Evolutionary conservation across 2,329 filamentous ascomycete genomes (phyloP), one percentile per base, ranked within the genome.

Genomic region (Epichloe sylvatica): DNA sequence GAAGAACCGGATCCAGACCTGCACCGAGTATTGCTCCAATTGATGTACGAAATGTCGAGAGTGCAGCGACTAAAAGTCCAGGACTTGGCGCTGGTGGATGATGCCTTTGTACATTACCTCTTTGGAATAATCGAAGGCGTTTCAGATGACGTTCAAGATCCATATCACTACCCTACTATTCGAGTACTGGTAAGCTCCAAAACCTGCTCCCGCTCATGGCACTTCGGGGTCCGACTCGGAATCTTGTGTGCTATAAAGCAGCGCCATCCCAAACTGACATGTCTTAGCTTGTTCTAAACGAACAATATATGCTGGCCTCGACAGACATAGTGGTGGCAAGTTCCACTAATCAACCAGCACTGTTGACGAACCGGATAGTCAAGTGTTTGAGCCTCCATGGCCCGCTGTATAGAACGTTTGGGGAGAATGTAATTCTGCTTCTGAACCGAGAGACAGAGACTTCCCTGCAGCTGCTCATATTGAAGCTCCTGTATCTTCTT

Each of bases 391-490:
- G 88, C 48, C 74, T 86, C 23, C 77, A 92, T 60, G 91, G 91
- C 3, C 78, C 81, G 45, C 74, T 74, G 1, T 97, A 89, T 64
- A 90, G 91, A 62, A 96, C 91, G 0, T 98, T 98, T 70, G 92
- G 92, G 47, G 91, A 96, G 70, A 98, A 97, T 58, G 85, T 98
- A 53, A 98, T 98, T 55, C 73, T 98, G 5, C 77, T 98, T 2
- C 75, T 98, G 38, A 98, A 98, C 63, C 83, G 92, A 59, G 92
- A 97, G 71, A 88, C 85, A 9, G 90, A 97, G 66, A 94, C 92
- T 0, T 91, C 89, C 2, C 77, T 95, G 37, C 94, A 98, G 66
- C 76, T 98, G 25, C 77, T 98, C n/a, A 97, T 97, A 52, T 75
- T 98, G 40, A 98, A 98, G 67, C 78, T 96, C 4, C 74, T 98